Percentiles rank a stretch among this genome's conserved stretches.
Conservation (phyloP, 768 basidiomycete species). For the Amanita jacksonii region DNA sequence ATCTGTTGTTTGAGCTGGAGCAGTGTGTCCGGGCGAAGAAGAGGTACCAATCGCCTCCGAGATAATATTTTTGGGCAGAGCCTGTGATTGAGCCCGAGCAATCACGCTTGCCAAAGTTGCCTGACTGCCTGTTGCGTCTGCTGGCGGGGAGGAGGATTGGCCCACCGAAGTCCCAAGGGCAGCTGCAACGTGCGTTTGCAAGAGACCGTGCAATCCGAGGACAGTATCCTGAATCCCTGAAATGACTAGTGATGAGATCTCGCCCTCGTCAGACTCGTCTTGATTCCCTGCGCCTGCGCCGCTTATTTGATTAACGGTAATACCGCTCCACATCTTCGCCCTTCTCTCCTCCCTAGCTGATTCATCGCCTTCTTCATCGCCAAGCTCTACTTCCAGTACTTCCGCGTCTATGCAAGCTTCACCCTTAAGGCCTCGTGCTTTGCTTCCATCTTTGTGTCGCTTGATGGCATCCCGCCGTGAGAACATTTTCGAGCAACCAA, state of each 20-base stretch:
- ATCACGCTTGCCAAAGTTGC: constrained; percentile 66
- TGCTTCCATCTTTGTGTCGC: constrained; percentile 58
- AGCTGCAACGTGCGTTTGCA: constrained; percentile 49
- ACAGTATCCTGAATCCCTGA: constrained; percentile 41
- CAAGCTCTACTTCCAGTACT: constrained; percentile 49
- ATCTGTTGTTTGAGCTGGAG: constrained; percentile 10
- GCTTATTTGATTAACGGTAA: constrained; percentile 33
- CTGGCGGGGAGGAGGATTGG: constrained; percentile 19
- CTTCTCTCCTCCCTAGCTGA: constrained; percentile 49
- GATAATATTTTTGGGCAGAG: constrained; percentile 15
- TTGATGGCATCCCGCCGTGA: constrained; percentile 74
- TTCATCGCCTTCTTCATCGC: constrained; percentile 32
- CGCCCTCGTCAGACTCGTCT: constrained; percentile 48
- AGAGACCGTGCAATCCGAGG: constrained; percentile 41
- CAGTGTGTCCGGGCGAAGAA: constrained; percentile 8
- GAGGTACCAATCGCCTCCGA: background rate
- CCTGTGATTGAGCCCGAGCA: constrained; percentile 57
- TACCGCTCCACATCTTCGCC: constrained; percentile 56
- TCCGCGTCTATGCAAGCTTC: constrained; percentile 48
- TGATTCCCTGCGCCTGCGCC: constrained; percentile 15
- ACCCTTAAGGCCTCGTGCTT: constrained; percentile 39
- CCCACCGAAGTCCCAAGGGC: constrained; percentile 36
- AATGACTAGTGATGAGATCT: constrained; percentile 41
- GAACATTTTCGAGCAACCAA: constrained; percentile 65
- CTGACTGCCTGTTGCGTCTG: constrained; percentile 45